Conservation (phyloP, 2,329 filamentous ascomycete genomes). For the Aureobasidium leucospermi region DNA sequence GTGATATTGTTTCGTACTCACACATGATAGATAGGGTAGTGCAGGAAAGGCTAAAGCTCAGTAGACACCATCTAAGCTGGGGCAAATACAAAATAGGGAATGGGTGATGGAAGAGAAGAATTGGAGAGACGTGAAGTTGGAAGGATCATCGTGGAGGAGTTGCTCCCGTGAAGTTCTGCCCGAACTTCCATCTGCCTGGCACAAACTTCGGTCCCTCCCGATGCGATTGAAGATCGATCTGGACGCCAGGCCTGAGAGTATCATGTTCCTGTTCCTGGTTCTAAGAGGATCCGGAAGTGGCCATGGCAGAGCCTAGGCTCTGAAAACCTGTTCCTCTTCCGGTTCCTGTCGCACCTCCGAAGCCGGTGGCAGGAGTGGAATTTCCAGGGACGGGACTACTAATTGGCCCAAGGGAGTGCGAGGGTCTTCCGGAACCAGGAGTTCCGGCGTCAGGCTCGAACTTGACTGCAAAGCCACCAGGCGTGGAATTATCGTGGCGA, state of each 20-base stretch:
- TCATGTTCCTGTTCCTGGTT: not conserved
- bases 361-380: constrained; percentile 28
- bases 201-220: not conserved
- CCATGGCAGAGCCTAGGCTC: constrained; percentile 9
- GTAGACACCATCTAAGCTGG: not conserved
- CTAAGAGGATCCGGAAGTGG: constrained; percentile 1
- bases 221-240: not conserved
- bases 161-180: not conserved
- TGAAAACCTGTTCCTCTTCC: constrained; percentile 10
- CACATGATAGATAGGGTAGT: not conserved
- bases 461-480: constrained; percentile 34
- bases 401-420: constrained; percentile 38
- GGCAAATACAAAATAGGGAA: not conserved
- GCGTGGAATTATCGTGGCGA: constrained; percentile 35
- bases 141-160: not conserved
- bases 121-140: not conserved
- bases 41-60: not conserved
- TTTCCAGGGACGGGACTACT: constrained; percentile 40
- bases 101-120: not conserved
- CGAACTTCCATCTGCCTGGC: not conserved
- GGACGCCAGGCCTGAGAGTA: not conserved
- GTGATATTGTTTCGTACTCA: not conserved
- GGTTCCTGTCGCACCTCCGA: not conserved
- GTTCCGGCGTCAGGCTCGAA: constrained; percentile 30
- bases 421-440: constrained; percentile 23